Conservation (phyloP, 2,329 filamentous ascomycete species). For the Aspergillus sp. region DNA sequence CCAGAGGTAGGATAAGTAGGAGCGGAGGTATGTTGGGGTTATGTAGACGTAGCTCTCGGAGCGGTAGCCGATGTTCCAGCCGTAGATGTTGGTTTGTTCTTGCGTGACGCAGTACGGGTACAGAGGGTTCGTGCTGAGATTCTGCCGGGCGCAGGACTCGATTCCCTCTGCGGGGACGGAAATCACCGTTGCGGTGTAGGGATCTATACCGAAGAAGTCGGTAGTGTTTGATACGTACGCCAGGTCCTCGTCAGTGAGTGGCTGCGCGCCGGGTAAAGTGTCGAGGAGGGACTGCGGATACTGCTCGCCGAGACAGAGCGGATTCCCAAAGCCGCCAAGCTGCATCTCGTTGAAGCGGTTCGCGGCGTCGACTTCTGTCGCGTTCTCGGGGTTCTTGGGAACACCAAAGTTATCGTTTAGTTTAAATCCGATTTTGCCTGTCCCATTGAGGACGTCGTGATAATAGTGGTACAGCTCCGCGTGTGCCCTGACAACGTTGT, state of each 20-base stretch:
- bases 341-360: conserved; percentile 83
- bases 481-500: conserved; percentile 55
- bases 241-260: conserved; percentile 56
- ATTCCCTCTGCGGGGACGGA: conserved; percentile 53
- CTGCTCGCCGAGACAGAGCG: conserved; percentile 51
- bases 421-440: conserved; percentile 44
- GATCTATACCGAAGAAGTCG: conserved; percentile 63
- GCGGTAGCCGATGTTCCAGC: conserved; percentile 64
- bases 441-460: conserved; percentile 50
- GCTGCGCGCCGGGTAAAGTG: conserved; percentile 49
- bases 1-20: conserved; percentile 63
- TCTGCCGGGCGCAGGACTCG: conserved; percentile 54
- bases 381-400: conserved; percentile 41
- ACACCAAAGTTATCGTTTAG: conserved; percentile 59
- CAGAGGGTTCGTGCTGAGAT: conserved; percentile 40
- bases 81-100: conserved; percentile 51
- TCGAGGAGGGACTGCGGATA: conserved; percentile 50
- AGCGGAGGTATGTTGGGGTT: conserved; percentile 51
- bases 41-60: conserved; percentile 63
- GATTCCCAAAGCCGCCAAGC: conserved; percentile 50
- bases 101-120: conserved; percentile 60
- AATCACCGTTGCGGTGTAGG: conserved; percentile 62
- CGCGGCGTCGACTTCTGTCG: conserved; percentile 79
- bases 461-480: conserved; percentile 44
- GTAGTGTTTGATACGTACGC: conserved; percentile 54